Percentiles rank a stretch among this genome's conserved stretches.
Conservation (phyloP, 2,329 filamentous ascomycete genomes). For the Albophoma yamanashiensis region DNA sequence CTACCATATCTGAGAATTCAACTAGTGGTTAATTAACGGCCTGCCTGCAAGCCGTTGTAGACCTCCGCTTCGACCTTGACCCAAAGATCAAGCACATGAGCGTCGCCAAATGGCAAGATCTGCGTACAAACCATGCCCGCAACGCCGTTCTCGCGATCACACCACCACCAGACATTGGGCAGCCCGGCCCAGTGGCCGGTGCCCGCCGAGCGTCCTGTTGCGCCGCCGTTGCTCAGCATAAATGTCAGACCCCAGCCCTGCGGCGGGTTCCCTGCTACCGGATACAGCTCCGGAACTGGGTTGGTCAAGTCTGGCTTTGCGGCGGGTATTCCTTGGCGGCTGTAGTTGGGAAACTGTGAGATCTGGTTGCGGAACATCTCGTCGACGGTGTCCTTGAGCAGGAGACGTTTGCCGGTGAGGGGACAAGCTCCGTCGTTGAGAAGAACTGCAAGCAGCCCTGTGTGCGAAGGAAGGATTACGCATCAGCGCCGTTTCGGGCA, state of each 20-base stretch:
- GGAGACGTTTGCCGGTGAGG: conserved; percentile 39
- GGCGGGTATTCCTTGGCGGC: conserved; percentile 29
- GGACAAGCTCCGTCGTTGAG: conserved; percentile 55
- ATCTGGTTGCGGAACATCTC: conserved; percentile 57
- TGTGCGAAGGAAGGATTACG: background rate
- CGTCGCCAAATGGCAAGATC: conserved; percentile 38
- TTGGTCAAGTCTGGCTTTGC: conserved; percentile 39
- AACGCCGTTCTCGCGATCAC: conserved; percentile 47
- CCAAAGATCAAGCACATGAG: conserved; percentile 30
- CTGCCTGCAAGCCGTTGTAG: conserved; percentile 12
- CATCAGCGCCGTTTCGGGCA: background rate
- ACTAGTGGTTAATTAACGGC: background rate
- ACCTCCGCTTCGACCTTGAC: conserved; percentile 24
- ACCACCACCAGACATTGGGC: conserved; percentile 53
- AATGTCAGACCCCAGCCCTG: conserved; percentile 57
- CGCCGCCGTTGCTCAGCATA: conserved; percentile 36
- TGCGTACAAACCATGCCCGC: conserved; percentile 40
- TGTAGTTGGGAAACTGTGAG: conserved; percentile 40
- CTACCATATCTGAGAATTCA: background rate
- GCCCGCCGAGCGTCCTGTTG: conserved; percentile 38
- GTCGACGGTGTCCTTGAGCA: conserved; percentile 46
- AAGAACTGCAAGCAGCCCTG: conserved; percentile 49
- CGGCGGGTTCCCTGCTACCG: conserved; percentile 30
- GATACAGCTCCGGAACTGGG: conserved; percentile 37
- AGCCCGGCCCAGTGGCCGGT: conserved; percentile 50